A percentile compares a stretch with the other conserved stretches of the same genome.
Evolutionary conservation across 352 stramenopile genomes (phyloP).

Genomic region (Pythium aquatile): DNA sequence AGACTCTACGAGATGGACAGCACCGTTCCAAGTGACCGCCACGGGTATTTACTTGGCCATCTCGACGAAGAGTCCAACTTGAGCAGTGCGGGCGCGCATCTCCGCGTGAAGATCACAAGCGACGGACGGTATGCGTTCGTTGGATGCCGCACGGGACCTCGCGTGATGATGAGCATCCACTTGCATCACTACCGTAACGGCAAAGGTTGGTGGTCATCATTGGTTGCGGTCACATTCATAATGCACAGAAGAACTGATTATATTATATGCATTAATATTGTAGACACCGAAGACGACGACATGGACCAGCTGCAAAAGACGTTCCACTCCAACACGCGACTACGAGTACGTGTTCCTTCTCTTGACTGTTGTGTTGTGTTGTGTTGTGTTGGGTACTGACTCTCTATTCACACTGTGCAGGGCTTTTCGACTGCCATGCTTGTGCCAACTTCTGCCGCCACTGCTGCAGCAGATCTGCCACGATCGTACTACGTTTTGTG

Average conservation of each 20-base stretch:
- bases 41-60: conserved; percentile 77
- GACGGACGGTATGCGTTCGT: conserved; percentile 85
- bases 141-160: conserved; percentile 59
- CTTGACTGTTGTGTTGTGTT: conserved; percentile 12
- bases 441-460: neutral
- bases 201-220: conserved; percentile 43
- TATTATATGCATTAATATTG: neutral
- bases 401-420: conserved; percentile 23
- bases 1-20: conserved; percentile 85
- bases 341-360: conserved; percentile 43
- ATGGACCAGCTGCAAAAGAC: conserved; percentile 80
- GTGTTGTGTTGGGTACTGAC: neutral
- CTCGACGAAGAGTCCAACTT: conserved; percentile 74
- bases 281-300: conserved; percentile 77
- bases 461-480: neutral
- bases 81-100: conserved; percentile 42
- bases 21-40: conserved; percentile 74
- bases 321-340: conserved; percentile 52
- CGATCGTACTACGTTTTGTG: conserved; percentile 68
- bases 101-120: conserved; percentile 75
- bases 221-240: too few relatives aligned
- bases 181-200: conserved; percentile 78
- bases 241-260: neutral
- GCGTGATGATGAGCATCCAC: conserved; percentile 82
- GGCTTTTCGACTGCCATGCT: conserved; percentile 67